These are phyloP conservation scores for Pseudogymnoascus sp. DNA, from an alignment of 2,329 filamentous ascomycete species.

Conservation along the genomic window DNA sequence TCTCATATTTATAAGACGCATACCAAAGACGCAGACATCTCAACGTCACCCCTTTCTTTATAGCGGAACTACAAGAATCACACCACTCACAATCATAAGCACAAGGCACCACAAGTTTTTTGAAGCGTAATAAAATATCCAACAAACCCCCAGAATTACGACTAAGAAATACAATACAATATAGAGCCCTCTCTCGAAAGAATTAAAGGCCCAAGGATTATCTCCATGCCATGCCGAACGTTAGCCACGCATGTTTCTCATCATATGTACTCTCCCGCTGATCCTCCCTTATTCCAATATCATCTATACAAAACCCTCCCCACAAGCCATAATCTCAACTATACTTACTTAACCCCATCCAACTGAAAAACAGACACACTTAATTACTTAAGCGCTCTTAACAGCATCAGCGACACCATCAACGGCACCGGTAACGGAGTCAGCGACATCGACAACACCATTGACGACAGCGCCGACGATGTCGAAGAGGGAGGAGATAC, in stretches of 20 bases:
- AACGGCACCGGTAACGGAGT: not conserved
- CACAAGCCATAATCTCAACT: not conserved
- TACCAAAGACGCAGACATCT: too few species aligned
- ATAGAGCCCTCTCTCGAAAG: not conserved
- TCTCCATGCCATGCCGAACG: not conserved
- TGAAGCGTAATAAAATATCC: not conserved
- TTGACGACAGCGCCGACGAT: not conserved
- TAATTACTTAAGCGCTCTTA: not conserved
- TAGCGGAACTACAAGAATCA: not conserved
- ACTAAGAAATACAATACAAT: not conserved
- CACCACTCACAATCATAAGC: not conserved
- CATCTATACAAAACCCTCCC: not conserved
- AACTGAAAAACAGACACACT: not conserved
- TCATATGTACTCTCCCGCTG: not conserved
- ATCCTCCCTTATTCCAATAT: not conserved
- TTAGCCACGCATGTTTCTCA: not conserved
- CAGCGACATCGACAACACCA: not conserved
- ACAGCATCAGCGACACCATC: not conserved
- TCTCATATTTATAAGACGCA: too few species aligned
- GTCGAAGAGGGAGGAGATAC: conserved; percentile 30
- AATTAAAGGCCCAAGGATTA: not conserved
- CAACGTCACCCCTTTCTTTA: too few species aligned
- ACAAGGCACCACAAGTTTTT: not conserved
- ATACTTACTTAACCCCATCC: not conserved
- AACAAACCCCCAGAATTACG: not conserved